Conservation (phyloP, 768 basidiomycete species). For the Leccinum sublutescens region DNA sequence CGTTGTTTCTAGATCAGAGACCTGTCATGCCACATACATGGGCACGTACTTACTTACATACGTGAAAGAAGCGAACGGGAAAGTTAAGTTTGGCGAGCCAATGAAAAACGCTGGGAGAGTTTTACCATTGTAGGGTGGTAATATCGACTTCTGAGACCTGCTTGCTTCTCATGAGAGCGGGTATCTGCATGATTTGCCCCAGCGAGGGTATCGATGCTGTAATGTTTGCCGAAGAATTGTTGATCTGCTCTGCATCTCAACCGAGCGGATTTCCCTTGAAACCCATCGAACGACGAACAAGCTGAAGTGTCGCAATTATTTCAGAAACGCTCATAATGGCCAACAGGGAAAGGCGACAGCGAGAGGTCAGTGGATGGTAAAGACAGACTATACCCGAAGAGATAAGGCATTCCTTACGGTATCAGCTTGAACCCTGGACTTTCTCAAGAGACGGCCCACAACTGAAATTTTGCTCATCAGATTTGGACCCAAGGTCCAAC, state of each 20-base stretch:
- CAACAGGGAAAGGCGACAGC: not conserved
- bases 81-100: constrained; percentile 1
- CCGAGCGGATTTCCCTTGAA: not conserved
- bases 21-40: not conserved
- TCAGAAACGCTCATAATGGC: not conserved
- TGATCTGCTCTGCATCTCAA: not conserved
- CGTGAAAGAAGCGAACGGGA: constrained; percentile 4
- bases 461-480: not conserved
- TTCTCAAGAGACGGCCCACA: not conserved
- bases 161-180: not conserved
- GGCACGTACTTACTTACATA: not conserved
- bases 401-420: not conserved
- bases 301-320: not conserved
- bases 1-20: not conserved
- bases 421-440: not conserved
- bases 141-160: constrained; percentile 2
- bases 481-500: not conserved
- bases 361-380: not conserved
- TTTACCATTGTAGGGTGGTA: not conserved
- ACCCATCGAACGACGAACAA: not conserved
- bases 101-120: not conserved
- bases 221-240: not conserved
- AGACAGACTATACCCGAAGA: not conserved
- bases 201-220: not conserved
- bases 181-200: not conserved